Evolutionary conservation across 331 rosid genomes (phyloP).

Genomic region (Dryas integrifolia): DNA sequence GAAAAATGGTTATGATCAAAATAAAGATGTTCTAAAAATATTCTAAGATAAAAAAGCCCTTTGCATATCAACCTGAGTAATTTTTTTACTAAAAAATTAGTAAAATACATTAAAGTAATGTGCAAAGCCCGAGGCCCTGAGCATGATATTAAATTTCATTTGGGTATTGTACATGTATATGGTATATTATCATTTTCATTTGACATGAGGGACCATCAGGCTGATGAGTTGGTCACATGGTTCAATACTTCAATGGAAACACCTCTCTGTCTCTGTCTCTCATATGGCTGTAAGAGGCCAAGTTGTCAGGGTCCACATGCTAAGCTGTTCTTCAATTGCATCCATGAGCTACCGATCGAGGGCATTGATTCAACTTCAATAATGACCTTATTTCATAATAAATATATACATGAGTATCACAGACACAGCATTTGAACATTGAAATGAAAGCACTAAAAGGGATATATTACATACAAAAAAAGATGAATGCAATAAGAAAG

Average conservation of each 20-base stretch:
- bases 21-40: neutral
- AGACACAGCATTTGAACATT: neutral
- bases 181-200: too few relatives aligned
- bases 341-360: neutral
- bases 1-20: neutral
- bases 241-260: too few relatives aligned
- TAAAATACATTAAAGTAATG: neutral
- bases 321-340: constrained; percentile 11
- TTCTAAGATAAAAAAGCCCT: neutral
- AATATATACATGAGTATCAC: neutral
- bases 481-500: neutral
- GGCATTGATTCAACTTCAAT: neutral
- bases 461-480: too few relatives aligned
- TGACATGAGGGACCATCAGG: neutral
- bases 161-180: too few relatives aligned
- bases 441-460: neutral
- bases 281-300: neutral
- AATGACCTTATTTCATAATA: neutral
- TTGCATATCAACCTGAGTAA: too few relatives aligned
- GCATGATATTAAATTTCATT: neutral
- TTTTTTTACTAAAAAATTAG: neutral
- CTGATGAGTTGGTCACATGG: constrained; percentile 7
- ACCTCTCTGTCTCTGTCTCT: neutral
- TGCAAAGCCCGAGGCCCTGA: neutral
- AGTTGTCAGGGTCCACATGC: neutral